A percentile compares a stretch with the other conserved stretches of the same genome.
These are phyloP conservation scores for Kokia cookei DNA, from an alignment of 441 rosid species.

Conservation along the genomic window DNA sequence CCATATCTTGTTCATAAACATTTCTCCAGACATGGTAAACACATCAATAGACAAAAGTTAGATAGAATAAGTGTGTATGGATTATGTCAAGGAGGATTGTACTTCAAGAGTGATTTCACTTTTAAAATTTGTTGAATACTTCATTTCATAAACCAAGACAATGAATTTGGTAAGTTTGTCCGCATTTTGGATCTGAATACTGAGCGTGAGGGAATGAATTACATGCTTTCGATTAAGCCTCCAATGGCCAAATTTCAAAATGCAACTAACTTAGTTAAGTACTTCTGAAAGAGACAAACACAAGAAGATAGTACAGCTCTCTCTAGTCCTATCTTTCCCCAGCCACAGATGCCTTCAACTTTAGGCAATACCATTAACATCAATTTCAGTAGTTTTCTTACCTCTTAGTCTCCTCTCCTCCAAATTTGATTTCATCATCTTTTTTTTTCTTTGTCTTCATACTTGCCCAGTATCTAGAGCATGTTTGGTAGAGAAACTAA, in stretches of 20 bases:
- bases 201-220: background rate
- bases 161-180: background rate
- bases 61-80: background rate
- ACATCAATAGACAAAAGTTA: background rate
- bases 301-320: background rate
- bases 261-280: background rate
- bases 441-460: background rate
- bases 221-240: background rate
- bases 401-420: background rate
- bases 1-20: background rate
- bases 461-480: background rate
- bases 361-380: background rate
- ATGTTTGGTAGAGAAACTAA: background rate
- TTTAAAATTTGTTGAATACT: background rate
- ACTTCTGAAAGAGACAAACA: background rate
- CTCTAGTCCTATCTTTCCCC: background rate
- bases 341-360: background rate
- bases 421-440: background rate
- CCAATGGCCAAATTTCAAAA: background rate
- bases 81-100: background rate
- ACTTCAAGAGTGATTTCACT: background rate
- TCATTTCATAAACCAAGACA: background rate
- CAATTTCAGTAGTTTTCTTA: background rate
- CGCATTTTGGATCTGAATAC: background rate
- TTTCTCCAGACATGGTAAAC: background rate